Evolutionary conservation across 345 rosid genomes (phyloP).

Genomic region (Durio zibethinus): DNA sequence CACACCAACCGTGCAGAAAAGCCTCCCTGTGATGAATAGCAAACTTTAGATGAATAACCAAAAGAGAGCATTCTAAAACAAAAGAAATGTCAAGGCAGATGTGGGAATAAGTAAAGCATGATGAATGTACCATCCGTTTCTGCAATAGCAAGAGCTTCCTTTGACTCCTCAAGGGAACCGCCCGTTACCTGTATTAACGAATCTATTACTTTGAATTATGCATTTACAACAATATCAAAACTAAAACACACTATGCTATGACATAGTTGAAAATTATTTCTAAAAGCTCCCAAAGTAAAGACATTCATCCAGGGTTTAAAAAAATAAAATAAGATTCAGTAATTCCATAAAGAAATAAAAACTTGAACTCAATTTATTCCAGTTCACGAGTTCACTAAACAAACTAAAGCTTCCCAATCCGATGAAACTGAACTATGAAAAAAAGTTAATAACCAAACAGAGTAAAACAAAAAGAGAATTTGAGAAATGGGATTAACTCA

Average conservation of each 20-base stretch:
- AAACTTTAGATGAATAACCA: conserved; percentile 6
- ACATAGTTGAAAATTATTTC: not conserved
- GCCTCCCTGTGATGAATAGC: conserved; percentile 54
- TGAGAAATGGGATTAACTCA: conserved; percentile 20
- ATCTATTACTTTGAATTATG: not conserved
- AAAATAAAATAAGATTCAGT: not conserved
- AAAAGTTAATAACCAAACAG: not conserved
- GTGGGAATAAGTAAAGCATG: conserved; percentile 7
- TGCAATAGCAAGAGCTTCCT: conserved; percentile 92
- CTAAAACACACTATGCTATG: not conserved
- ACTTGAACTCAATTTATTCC: not conserved
- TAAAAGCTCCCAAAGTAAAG: not conserved
- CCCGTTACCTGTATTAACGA: conserved; percentile 74
- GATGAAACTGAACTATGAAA: not conserved
- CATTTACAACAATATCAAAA: not conserved
- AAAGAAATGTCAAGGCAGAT: not conserved
- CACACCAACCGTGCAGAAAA: conserved; percentile 90
- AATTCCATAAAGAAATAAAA: not conserved
- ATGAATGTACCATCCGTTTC: conserved; percentile 72
- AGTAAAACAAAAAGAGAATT: not conserved
- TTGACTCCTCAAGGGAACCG: conserved; percentile 87
- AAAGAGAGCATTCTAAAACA: not conserved
- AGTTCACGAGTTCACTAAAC: not conserved
- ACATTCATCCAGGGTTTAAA: not conserved
- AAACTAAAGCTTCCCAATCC: conserved; percentile 5